These are phyloP conservation scores for Tylopilus sp. DNA, from an alignment of 768 basidiomycete species.

Conservation along the genomic window DNA sequence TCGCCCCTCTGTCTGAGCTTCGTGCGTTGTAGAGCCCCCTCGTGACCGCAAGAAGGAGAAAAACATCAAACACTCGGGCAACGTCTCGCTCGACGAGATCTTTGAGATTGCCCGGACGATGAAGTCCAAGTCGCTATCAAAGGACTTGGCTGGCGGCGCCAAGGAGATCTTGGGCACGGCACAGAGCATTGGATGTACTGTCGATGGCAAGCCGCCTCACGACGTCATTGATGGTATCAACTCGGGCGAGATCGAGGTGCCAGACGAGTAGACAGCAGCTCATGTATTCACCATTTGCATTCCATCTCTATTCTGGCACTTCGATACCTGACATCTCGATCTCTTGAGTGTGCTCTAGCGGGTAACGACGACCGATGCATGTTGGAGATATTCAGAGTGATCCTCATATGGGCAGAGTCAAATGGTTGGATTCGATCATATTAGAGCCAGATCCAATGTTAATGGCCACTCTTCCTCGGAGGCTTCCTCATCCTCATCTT, in stretches of 20 bases:
- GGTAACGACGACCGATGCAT: no score
- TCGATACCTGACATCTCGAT: background rate
- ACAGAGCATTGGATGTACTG: constrained; percentile 94
- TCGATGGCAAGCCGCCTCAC: constrained; percentile 91
- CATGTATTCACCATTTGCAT: constrained; percentile 19
- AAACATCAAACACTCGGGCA: constrained; percentile 98
- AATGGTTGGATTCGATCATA: background rate
- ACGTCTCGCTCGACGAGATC: constrained; percentile 91
- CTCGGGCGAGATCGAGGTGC: constrained; percentile 81
- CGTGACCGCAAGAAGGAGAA: constrained; percentile 99
- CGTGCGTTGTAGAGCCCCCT: constrained; percentile 82
- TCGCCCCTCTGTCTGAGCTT: background rate
- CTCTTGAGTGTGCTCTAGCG: background rate
- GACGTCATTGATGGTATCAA: constrained; percentile 88
- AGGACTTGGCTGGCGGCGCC: constrained; percentile 81
- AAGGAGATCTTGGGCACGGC: constrained; percentile 99
- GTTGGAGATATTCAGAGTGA: no score
- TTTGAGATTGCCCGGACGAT: constrained; percentile 94
- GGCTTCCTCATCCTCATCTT: constrained; percentile 8
- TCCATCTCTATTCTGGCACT: constrained; percentile 12
- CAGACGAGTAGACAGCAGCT: constrained; percentile 62
- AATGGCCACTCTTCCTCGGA: constrained; percentile 15
- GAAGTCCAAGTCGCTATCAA: constrained; percentile 91
- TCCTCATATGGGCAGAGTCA: background rate
- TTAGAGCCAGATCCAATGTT: constrained; percentile 7